Base-by-base conservation (phyloP, 345 rosid species). In the Lepidium didymum region DNA sequence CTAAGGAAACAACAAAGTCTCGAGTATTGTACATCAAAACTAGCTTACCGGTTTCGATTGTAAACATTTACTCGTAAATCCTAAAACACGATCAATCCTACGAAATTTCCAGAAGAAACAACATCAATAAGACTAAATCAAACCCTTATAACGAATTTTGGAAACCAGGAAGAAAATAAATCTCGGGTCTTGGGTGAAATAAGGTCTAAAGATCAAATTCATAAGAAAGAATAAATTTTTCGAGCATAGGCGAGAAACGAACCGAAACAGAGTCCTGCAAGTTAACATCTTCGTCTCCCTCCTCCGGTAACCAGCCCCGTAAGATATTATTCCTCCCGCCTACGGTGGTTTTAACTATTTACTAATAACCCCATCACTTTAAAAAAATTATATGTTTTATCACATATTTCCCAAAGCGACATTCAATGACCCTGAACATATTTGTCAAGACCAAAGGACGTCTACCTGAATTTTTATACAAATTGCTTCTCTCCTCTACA, bases 31-130 rank as follows among this genome's bases (percentile, higher is more conserved):
- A 29, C 46, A 62, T 34, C 55, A 31, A 74, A 61, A 77, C 65
- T 25, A 10, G 29, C 53, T 65, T 59, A 80, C 73, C 25, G 58
- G 78, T 65, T 70, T 79, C 16, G 76, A 66, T 13, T 80, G 46
- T 7, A 79, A 67, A 62, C 56, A 60, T 38, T 77, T 54, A 75
- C 69, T 78, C 23, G 77, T 67, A 42, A 79, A 67, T 53, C 51
- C 69, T 41, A 80, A 58, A 43, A 78, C 72, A 25, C 81, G 69
- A 43, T 78, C 80, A 54, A 65, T 73, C 77, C 90, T 91, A 83
- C 29, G 47, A 10, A 15, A 10, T 64, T 7, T 19, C 63, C 5
- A 23, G 54, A 44, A 33, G 16, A 12, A 21, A 19, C 37, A 37
- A 56, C 5, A 23, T 29, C 4, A 3, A 13, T 6, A 7, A 44